Evolutionary conservation across 495 filamentous ascomycete species (phyloP).

Genomic region (Penicilliopsis zonata): DNA sequence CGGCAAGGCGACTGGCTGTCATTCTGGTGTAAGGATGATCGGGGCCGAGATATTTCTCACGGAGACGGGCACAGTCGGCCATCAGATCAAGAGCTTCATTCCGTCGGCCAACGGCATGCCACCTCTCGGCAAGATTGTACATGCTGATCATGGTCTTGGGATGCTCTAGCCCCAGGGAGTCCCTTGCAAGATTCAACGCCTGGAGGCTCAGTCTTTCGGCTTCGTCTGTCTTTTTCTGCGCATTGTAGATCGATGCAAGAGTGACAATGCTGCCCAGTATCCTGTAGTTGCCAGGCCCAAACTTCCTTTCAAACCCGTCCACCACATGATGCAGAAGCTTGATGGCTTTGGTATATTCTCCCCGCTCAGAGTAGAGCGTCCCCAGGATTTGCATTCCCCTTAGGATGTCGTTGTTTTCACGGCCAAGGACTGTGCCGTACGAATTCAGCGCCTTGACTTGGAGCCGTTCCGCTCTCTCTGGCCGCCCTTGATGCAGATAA

Average conservation of each 20-base stretch:
- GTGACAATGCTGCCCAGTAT: constrained; percentile 4
- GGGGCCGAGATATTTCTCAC: not conserved
- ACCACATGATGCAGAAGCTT: constrained; percentile 1
- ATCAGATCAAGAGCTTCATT: not conserved
- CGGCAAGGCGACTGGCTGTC: not conserved
- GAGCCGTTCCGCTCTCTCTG: constrained; percentile 4
- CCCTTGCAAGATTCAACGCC: constrained; percentile 6
- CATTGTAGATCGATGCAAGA: constrained; percentile 9
- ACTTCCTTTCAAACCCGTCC: constrained; percentile 1
- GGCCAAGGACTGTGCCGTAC: not conserved
- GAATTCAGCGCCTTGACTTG: constrained; percentile 3
- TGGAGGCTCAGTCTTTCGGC: constrained; percentile 9
- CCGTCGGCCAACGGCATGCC: not conserved
- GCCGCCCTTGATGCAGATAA: constrained; percentile 1
- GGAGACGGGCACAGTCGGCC: not conserved
- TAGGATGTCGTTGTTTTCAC: constrained; percentile 2
- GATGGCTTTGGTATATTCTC: constrained; percentile 3
- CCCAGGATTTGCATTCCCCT: constrained; percentile 4
- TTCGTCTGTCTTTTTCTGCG: constrained; percentile 13
- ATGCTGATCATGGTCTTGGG: constrained; percentile 12
- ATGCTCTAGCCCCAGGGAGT: constrained; percentile 9
- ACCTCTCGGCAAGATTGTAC: constrained; percentile 6
- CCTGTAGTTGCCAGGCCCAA: constrained; percentile 4
- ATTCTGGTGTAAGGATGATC: not conserved
- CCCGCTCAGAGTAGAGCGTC: constrained; percentile 2